phyloP scores from a whole-genome alignment of 176 grass and related monocot genomes.

The bread wheat (Triticum aestivum) region DNA sequence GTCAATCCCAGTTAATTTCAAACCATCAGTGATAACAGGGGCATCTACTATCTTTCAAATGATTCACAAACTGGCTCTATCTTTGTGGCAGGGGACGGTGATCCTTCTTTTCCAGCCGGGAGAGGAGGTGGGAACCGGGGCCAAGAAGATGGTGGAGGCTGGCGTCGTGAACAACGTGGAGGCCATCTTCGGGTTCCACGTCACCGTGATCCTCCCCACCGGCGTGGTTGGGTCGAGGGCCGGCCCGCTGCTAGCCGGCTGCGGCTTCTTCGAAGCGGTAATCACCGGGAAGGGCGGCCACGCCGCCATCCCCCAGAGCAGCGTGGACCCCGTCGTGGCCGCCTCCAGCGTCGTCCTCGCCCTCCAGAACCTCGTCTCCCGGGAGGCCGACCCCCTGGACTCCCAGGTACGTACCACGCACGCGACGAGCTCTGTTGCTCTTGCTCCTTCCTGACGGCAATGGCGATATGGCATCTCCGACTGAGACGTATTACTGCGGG shows the following conservation, averaged over 20 bases:
- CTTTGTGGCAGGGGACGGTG: constrained; percentile 69
- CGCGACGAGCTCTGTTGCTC: no score
- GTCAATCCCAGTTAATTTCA: no score
- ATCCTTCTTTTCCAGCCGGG: constrained; percentile 88
- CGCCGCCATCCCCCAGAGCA: constrained; percentile 62
- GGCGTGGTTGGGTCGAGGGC: constrained; percentile 64
- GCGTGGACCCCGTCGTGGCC: constrained; percentile 79
- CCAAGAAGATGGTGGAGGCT: constrained; percentile 83
- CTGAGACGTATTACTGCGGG: not conserved
- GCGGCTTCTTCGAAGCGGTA: constrained; percentile 91
- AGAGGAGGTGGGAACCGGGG: constrained; percentile 77
- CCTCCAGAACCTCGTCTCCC: constrained; percentile 81
- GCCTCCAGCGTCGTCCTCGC: constrained; percentile 84
- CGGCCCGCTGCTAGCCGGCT: constrained; percentile 76
- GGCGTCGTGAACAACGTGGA: constrained; percentile 73
- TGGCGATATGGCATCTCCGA: not conserved
- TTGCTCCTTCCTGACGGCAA: not conserved
- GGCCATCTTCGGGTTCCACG: constrained; percentile 84
- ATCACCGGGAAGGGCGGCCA: constrained; percentile 83
- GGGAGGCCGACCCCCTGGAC: constrained; percentile 86
- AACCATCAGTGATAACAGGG: no score
- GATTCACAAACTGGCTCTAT: not conserved
- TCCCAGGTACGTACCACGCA: constrained; percentile 42
- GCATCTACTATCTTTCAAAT: not conserved
- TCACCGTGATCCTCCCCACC: constrained; percentile 38